Evolutionary conservation across 2,329 filamentous ascomycete genomes (phyloP).

Genomic region (Sporothrix dimorphospora): DNA sequence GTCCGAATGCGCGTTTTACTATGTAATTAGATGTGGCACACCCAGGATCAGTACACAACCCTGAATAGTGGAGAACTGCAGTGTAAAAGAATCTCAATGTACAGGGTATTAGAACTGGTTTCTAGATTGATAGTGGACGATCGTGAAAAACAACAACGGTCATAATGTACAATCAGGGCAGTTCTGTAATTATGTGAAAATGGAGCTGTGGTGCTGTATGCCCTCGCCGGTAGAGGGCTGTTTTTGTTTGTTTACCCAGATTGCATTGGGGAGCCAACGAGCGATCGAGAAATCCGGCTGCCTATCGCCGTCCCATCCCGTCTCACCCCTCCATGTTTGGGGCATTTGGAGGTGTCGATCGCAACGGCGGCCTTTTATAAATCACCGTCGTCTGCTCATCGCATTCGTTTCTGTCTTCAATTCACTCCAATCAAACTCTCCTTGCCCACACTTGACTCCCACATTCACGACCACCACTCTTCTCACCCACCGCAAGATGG

Average conservation of each 20-base stretch:
- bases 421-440: background rate
- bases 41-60: too few species aligned
- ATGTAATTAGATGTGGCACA: too few species aligned
- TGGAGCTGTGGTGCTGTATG: background rate
- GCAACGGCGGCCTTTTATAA: background rate
- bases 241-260: constrained; percentile 2
- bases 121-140: background rate
- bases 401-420: background rate
- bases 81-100: too few species aligned
- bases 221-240: background rate
- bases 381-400: background rate
- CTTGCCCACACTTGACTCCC: background rate
- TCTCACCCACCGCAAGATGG: background rate
- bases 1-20: too few species aligned
- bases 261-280: constrained; percentile 1
- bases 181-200: too few species aligned
- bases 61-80: too few species aligned
- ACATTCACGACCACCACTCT: background rate
- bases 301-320: background rate
- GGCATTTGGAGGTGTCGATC: background rate
- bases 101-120: too few species aligned
- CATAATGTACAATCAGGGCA: too few species aligned
- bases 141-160: background rate
- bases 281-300: background rate
- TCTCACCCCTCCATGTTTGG: background rate